Base-by-base conservation (phyloP, 352 stramenopile species). In the Globisporangium cystogenes region DNA sequence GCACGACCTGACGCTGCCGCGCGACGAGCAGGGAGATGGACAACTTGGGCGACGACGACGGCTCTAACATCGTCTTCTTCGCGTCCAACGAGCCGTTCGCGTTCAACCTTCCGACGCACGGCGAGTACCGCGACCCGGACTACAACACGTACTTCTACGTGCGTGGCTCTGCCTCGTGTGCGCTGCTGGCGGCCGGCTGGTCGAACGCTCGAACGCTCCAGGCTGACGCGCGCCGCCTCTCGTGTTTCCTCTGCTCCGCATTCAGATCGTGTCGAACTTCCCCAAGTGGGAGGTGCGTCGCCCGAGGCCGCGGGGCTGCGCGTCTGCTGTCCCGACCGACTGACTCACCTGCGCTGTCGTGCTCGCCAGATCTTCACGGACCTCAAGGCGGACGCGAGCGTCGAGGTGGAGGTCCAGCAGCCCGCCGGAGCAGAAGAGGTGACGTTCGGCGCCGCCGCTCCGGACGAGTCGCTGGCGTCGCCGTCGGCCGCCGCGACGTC, bases 51-150 rank as follows among this genome's bases (percentile, higher is more conserved):
- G 62, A 78, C 7, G 51, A 53, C 0, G 67, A 81, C 36, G 74
- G 65, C 0, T 61, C 68, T 16, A 92, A 92, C 60, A 81, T 92
- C 35, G 64, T 92, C 1, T 92, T 87, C 51, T 92, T 85, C 57
- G 78, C 78, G 24, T 92, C 82, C 11, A 65, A 88, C 40, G 62
- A 81, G 20, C 71, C 69, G 8, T 83, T 92, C 55, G 68, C 55
- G 56, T 92, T 92, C 52, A 73, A 72, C 7, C 42, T 87, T 8
- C 82, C 82, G 0, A 76, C 35, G 8, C 64, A 72, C 7, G 55
- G 64, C n/a, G 62, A 77, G 53, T 90, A 84, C 53, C 48, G 65
- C 48, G 56, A 87, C 53, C 64, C 79, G 23, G 53, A 55, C 7
- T 39, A 46, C 29, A 62, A 78, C 48, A 84, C 79, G 2, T 87